Conservation (phyloP, 169 alveolate genomes). For the Babesia ovis region DNA sequence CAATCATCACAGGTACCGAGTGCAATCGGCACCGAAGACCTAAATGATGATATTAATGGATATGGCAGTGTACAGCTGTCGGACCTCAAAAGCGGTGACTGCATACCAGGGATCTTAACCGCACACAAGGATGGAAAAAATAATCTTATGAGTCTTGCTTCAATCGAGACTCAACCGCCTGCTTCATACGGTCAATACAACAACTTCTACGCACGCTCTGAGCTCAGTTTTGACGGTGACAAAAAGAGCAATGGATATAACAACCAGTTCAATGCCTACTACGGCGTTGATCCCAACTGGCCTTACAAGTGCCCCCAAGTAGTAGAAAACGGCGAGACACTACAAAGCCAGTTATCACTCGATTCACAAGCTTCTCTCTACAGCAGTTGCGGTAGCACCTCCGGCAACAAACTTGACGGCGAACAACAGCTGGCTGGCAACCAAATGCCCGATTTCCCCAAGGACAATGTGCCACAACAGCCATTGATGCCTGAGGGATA, state of each 20-base stretch:
- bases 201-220: constrained; percentile 19
- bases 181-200: constrained; percentile 9
- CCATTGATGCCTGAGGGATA: background rate
- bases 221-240: constrained; percentile 44
- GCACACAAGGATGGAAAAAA: constrained; percentile 4
- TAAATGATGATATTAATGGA: background rate
- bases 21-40: background rate
- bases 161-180: constrained; percentile 65
- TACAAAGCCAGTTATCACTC: background rate
- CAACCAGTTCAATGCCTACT: constrained; percentile 5
- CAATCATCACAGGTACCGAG: background rate
- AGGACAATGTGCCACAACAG: background rate
- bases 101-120: background rate
- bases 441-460: background rate
- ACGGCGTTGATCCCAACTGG: constrained; percentile 25
- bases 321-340: background rate
- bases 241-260: constrained; percentile 14
- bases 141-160: constrained; percentile 37
- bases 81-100: constrained; percentile 5
- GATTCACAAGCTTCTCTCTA: constrained; percentile 13
- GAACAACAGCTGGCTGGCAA: background rate
- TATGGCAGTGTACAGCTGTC: constrained; percentile 4
- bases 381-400: background rate
- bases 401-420: background rate
- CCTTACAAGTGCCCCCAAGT: background rate